Percentiles rank a stretch among this genome's conserved stretches.
Conservation (phyloP, 768 basidiomycete genomes). For the Favolaschia claudopus region DNA sequence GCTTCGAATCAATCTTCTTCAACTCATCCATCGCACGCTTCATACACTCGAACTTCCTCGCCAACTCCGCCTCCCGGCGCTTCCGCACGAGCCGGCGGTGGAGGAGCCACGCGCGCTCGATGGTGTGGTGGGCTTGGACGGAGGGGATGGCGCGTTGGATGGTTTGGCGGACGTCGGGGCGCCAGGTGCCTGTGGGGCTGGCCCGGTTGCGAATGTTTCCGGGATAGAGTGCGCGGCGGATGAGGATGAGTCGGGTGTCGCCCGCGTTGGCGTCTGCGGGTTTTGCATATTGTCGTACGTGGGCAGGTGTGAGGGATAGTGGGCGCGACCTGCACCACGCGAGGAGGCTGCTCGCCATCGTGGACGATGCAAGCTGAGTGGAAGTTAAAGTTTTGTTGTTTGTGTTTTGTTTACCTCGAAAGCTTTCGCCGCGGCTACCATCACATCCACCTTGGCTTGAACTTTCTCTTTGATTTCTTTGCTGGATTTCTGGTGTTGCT, state of each 20-base stretch:
- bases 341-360: slow-evolving; percentile 52
- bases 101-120: slow-evolving; percentile 89
- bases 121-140: slow-evolving; percentile 89
- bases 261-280: slow-evolving; percentile 55
- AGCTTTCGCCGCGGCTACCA: background rate
- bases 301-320: slow-evolving; percentile 37
- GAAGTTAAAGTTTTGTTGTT: background rate
- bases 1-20: slow-evolving; percentile 58
- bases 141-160: slow-evolving; percentile 88
- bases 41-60: slow-evolving; percentile 85
- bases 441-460: no score
- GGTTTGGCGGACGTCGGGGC: slow-evolving; percentile 78
- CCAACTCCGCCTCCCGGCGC: slow-evolving; percentile 69
- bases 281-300: slow-evolving; percentile 50
- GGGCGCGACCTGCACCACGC: slow-evolving; percentile 35
- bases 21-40: slow-evolving; percentile 85
- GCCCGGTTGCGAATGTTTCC: slow-evolving; percentile 72
- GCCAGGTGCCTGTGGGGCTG: slow-evolving; percentile 84
- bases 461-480: no score
- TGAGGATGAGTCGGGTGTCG: slow-evolving; percentile 67
- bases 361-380: slow-evolving; percentile 2
- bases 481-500: no score
- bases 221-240: slow-evolving; percentile 85
- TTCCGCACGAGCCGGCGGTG: slow-evolving; percentile 80
- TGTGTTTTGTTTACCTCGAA: background rate